Conservation (phyloP, 2,329 filamentous ascomycete species). For the Neocatenulostroma microsporum region DNA sequence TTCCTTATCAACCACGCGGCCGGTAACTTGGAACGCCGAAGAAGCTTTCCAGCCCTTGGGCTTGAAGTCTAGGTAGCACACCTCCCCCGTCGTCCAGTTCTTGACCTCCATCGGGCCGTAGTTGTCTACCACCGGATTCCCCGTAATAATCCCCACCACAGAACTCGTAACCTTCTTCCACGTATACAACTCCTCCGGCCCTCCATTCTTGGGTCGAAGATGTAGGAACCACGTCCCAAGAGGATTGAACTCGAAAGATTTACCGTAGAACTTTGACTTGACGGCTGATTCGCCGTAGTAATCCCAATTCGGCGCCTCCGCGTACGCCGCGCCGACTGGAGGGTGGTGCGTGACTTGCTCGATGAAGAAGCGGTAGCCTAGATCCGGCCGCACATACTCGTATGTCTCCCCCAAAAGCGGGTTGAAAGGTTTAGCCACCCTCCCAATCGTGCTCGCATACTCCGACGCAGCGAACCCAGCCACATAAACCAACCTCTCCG, state of each 20-base stretch:
- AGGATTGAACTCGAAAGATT: constrained; percentile 94
- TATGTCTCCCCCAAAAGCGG: constrained; percentile 93
- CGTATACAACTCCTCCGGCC: constrained; percentile 69
- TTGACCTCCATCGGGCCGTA: constrained; percentile 96
- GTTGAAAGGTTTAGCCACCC: constrained; percentile 97
- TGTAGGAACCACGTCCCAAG: constrained; percentile 95
- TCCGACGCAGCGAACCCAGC: constrained; percentile 93
- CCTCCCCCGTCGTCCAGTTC: constrained; percentile 92
- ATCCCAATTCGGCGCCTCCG: constrained; percentile 88
- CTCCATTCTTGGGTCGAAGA: constrained; percentile 66
- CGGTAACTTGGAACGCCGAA: constrained; percentile 79
- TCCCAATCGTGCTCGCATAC: constrained; percentile 92
- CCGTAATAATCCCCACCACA: constrained; percentile 97
- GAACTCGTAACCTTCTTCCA: constrained; percentile 99
- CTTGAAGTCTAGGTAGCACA: constrained; percentile 88
- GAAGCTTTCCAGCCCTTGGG: constrained; percentile 90
- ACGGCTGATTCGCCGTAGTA: constrained; percentile 94
- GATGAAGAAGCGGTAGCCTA: constrained; percentile 96
- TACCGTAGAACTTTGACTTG: constrained; percentile 94
- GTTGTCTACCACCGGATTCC: constrained; percentile 93
- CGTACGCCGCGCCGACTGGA: constrained; percentile 85
- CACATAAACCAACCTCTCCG: constrained; percentile 88
- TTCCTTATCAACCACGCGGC: constrained; percentile 71
- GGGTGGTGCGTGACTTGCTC: constrained; percentile 98
- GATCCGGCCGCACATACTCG: constrained; percentile 91